Conservation (phyloP, 495 filamentous ascomycete genomes). For the Hyaloscypha finlandica region DNA sequence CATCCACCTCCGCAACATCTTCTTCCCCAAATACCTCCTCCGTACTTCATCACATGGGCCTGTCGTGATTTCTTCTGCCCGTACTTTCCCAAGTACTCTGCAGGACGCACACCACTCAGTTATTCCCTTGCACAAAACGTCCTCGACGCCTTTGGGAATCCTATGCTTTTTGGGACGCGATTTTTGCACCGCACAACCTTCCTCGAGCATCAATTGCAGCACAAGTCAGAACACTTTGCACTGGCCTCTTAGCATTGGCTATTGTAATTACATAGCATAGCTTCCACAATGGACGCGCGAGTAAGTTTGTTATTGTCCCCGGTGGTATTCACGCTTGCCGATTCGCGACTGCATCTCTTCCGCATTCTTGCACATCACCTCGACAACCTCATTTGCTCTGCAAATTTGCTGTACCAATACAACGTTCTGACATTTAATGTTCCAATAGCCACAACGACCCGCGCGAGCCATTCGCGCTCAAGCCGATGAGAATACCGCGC, state of each 20-base stretch:
- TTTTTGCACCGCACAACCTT: slow-evolving; percentile 17
- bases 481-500: slow-evolving; percentile 72
- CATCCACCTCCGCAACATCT: slow-evolving; percentile 2
- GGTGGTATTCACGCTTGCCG: not conserved
- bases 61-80: slow-evolving; percentile 1
- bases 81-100: not conserved
- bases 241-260: slow-evolving; percentile 21
- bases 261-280: slow-evolving; percentile 35
- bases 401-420: slow-evolving; percentile 2
- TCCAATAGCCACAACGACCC: slow-evolving; percentile 74
- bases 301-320: slow-evolving; percentile 31
- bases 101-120: not conserved
- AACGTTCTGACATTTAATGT: slow-evolving; percentile 21
- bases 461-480: slow-evolving; percentile 59
- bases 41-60: not conserved
- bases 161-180: slow-evolving; percentile 34
- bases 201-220: slow-evolving; percentile 11
- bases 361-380: slow-evolving; percentile 23
- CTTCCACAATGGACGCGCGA: slow-evolving; percentile 39
- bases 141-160: slow-evolving; percentile 6
- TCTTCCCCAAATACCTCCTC: not conserved
- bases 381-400: slow-evolving; percentile 16
- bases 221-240: slow-evolving; percentile 11
- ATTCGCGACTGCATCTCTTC: slow-evolving; percentile 10
- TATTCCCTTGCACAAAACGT: not conserved